phyloP scores from a whole-genome alignment of 768 basidiomycete genomes.

The Dendrothele bispora region DNA sequence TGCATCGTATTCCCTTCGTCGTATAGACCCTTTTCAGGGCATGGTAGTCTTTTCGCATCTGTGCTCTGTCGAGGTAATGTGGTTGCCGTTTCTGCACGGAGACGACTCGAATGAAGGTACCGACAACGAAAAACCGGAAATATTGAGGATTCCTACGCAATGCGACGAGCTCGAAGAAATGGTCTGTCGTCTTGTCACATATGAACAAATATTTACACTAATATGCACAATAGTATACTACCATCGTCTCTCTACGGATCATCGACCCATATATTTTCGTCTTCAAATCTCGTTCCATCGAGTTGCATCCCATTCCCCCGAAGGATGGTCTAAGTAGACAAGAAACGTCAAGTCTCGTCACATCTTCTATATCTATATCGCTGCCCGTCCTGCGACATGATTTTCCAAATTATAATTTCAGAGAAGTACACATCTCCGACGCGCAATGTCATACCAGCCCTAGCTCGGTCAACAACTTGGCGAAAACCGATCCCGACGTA shows the following conservation, averaged over 20 bases:
- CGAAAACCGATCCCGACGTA: no score
- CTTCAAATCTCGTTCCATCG: conserved; percentile 51
- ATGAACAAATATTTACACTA: neutral
- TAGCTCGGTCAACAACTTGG: conserved; percentile 8
- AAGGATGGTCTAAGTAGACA: conserved; percentile 11
- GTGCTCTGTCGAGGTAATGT: conserved; percentile 33
- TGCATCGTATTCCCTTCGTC: conserved; percentile 27
- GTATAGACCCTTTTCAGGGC: conserved; percentile 31
- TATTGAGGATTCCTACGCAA: conserved; percentile 14
- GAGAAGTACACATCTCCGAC: conserved; percentile 43
- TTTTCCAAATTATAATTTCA: conserved; percentile 36
- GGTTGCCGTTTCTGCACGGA: conserved; percentile 35
- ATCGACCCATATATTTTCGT: conserved; percentile 51
- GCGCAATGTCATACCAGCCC: conserved; percentile 11
- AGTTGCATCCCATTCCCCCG: conserved; percentile 37
- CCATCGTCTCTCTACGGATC: conserved; percentile 42
- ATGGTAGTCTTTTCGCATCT: conserved; percentile 31
- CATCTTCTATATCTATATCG: conserved; percentile 10
- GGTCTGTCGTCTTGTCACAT: conserved; percentile 23
- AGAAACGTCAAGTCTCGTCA: no score
- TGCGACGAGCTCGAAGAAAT: conserved; percentile 31
- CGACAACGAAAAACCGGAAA: neutral
- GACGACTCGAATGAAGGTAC: conserved; percentile 11
- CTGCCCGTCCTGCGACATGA: conserved; percentile 19
- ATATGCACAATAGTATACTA: conserved; percentile 38